Conservation (phyloP, 495 filamentous ascomycete species). For the Pseudevernia furfuracea region DNA sequence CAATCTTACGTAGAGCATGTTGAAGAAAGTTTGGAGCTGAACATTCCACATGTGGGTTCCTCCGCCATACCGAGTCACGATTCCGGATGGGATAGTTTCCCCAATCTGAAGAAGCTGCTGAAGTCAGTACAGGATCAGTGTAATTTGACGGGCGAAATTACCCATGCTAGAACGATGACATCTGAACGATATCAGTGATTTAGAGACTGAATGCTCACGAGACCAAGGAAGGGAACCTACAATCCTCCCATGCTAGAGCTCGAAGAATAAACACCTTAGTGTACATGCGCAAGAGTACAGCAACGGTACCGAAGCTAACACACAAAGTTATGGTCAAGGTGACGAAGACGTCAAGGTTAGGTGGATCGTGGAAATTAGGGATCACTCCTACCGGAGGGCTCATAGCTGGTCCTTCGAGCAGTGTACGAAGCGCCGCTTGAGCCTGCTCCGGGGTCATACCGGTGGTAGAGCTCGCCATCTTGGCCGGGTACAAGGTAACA, state of each 20-base stretch:
- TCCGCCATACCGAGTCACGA: conserved; percentile 1
- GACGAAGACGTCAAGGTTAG: not conserved
- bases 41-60: conserved; percentile 22
- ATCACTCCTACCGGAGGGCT: conserved; percentile 8
- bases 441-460: conserved; percentile 9
- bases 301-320: conserved; percentile 7
- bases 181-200: conserved; percentile 5
- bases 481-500: not conserved
- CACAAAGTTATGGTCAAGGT: conserved; percentile 8
- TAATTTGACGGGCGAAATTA: not conserved
- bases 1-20: conserved; percentile 19
- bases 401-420: conserved; percentile 16
- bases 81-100: not conserved
- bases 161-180: conserved; percentile 19
- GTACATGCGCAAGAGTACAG: conserved; percentile 17
- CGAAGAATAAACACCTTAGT: conserved; percentile 18
- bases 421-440: not conserved
- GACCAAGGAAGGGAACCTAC: conserved; percentile 4
- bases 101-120: conserved; percentile 1
- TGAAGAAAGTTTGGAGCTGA: conserved; percentile 14
- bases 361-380: conserved; percentile 8
- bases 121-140: not conserved
- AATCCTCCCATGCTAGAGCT: conserved; percentile 19
- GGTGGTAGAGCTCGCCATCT: conserved; percentile 2
- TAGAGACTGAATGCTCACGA: not conserved